A percentile compares a stretch with the other conserved stretches of the same genome.
These are phyloP conservation scores for Flaveria sonorensis DNA, from an alignment of 129 eudicot genomes.

Conservation along the genomic window DNA sequence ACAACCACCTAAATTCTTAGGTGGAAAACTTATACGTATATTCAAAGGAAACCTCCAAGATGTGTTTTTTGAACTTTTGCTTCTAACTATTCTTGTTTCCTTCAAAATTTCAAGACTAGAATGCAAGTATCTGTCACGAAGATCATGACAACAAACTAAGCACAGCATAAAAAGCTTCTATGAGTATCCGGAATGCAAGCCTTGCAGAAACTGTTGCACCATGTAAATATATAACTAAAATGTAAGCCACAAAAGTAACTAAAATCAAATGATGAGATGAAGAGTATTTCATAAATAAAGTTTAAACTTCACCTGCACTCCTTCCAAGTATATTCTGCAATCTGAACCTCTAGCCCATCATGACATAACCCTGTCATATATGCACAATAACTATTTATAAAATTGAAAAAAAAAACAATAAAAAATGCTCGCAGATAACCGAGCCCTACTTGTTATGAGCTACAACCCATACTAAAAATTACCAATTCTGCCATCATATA, in stretches of 20 bases:
- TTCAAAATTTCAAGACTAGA: conserved; percentile 28
- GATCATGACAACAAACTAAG: conserved; percentile 66
- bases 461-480: not conserved
- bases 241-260: not conserved
- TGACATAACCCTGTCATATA: conserved; percentile 44
- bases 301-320: conserved; percentile 58
- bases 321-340: conserved; percentile 34
- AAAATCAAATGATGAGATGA: not conserved
- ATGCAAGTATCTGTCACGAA: conserved; percentile 42
- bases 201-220: conserved; percentile 59
- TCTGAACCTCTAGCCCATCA: conserved; percentile 43
- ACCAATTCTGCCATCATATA: conserved; percentile 10
- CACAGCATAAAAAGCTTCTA: conserved; percentile 76
- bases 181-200: conserved; percentile 61
- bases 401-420: not conserved
- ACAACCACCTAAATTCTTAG: conserved; percentile 67
- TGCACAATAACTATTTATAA: not conserved
- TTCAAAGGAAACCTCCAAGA: conserved; percentile 45
- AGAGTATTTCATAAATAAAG: not conserved
- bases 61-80: conserved; percentile 36
- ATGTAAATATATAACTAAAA: not conserved
- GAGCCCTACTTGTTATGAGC: not conserved
- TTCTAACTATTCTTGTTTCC: conserved; percentile 30
- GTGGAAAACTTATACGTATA: conserved; percentile 65
- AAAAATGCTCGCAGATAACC: not conserved